Base-by-base conservation (phyloP, 2,329 filamentous ascomycete species). In the Cephalotrichum gorgonifer region DNA sequence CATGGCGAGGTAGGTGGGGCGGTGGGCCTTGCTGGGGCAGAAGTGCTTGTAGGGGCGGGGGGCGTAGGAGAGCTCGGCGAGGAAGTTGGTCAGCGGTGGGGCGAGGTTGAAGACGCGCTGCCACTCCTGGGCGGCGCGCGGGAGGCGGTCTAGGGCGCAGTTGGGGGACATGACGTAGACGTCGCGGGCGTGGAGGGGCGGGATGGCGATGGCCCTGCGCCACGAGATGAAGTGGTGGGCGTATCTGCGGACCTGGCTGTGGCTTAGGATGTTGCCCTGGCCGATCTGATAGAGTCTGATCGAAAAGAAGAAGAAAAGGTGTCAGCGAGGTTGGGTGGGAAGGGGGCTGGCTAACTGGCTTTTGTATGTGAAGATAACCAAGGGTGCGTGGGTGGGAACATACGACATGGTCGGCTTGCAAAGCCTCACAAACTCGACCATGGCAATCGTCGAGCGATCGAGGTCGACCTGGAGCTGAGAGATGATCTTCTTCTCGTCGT, bases 141-240 rank as follows among this genome's bases (percentile, higher is more conserved):
- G 74, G 1, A 97, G 75, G 43, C 81, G 79, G 47, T 76, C 72
- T 57, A 89, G 77, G 58, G 95, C 85, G 53, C 88, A 89, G 62
- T 95, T 94, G 0, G 91, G 90, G 2, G 88, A 94, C 26, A 96
- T 79, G 30, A 97, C 85, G 64, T 97, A 98, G 11, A 84, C 85
- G 62, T 97, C 90, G 44, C 90, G 79, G 41, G 86, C 85, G 60
- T 96, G 89, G 6, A 98, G 77, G 0, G 93, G 93, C 4, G 88
- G 86, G 38, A 97, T 91, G 15, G 91, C 85, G 52, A 94, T 86
- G 43, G 91, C 93, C 50, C 90, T 85, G 23, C 93, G 83, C 90
- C 91, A 97, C 68, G 94, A 95, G 53, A 97, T 89, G 54, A 98
- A 84, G 68, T 97, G 93, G 51, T 88, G 86, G 9, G 90, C 89